Evolutionary conservation across 306 rosid species (phyloP).

Genomic region (Biancaea sappan): DNA sequence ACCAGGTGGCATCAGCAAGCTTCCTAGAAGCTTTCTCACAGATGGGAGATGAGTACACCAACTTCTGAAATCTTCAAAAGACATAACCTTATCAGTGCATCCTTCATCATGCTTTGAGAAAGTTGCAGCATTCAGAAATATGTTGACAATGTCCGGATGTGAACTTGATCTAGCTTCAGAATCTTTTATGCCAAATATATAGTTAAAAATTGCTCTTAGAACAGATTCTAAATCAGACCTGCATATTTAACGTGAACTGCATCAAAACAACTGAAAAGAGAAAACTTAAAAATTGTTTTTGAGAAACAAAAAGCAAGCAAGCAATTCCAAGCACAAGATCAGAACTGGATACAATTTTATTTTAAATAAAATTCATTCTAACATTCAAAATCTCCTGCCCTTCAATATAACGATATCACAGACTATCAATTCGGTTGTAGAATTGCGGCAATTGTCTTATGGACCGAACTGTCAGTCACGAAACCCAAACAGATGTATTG

Average conservation of each 20-base stretch:
- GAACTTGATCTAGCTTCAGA: conserved; percentile 56
- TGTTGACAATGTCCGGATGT: conserved; percentile 45
- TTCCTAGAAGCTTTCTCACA: conserved; percentile 81
- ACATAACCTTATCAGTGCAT: conserved; percentile 49
- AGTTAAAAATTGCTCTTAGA: conserved; percentile 36
- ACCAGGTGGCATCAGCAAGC: conserved; percentile 72
- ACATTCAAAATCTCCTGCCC: background rate
- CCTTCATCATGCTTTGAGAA: conserved; percentile 55
- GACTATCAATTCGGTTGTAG: background rate
- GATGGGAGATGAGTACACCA: conserved; percentile 83
- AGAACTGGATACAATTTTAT: conserved; percentile 14
- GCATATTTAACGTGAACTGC: conserved; percentile 45
- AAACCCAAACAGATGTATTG: background rate
- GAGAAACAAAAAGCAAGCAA: background rate
- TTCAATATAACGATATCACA: background rate
- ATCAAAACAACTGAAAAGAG: conserved; percentile 30
- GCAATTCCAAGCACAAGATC: background rate
- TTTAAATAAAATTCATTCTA: background rate
- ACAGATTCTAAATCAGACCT: conserved; percentile 58
- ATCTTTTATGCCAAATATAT: conserved; percentile 45
- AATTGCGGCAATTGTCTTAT: background rate
- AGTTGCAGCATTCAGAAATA: conserved; percentile 67
- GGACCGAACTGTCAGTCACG: conserved; percentile 21
- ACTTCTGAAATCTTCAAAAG: conserved; percentile 79
- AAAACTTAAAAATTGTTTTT: background rate